These are phyloP conservation scores for Aurantiochytrium sp. DNA, from an alignment of 108 stramenopile genomes.

Conservation along the genomic window DNA sequence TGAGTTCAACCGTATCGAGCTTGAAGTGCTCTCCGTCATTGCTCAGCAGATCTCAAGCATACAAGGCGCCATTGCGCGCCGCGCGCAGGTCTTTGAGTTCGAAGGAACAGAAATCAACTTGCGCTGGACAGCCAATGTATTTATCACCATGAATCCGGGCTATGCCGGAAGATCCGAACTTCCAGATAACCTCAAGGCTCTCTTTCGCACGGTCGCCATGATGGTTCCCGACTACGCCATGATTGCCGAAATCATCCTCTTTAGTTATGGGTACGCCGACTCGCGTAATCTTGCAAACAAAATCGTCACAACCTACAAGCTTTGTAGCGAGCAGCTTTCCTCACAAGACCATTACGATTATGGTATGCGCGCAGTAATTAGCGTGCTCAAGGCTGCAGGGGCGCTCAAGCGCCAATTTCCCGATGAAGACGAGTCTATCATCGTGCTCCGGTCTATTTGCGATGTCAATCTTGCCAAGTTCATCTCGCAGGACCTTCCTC, in stretches of 20 bases:
- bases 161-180: slow-evolving; percentile 58
- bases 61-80: slow-evolving; percentile 45
- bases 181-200: slow-evolving; percentile 61
- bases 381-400: slow-evolving; percentile 35
- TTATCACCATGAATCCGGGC: slow-evolving; percentile 69
- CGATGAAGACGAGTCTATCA: slow-evolving; percentile 32
- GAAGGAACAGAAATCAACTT: slow-evolving; percentile 54
- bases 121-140: slow-evolving; percentile 54
- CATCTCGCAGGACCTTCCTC: slow-evolving; percentile 44
- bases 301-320: slow-evolving; percentile 58
- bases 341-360: slow-evolving; percentile 64
- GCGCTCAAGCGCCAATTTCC: slow-evolving; percentile 33
- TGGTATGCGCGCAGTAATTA: slow-evolving; percentile 37
- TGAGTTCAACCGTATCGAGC: slow-evolving; percentile 65
- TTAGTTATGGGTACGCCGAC: slow-evolving; percentile 55
- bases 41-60: slow-evolving; percentile 64
- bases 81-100: slow-evolving; percentile 42
- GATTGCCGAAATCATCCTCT: slow-evolving; percentile 66
- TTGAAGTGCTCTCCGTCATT: slow-evolving; percentile 58
- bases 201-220: slow-evolving; percentile 64
- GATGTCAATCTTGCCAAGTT: slow-evolving; percentile 59
- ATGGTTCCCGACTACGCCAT: slow-evolving; percentile 64
- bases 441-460: slow-evolving; percentile 49
- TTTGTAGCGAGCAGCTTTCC: slow-evolving; percentile 58
- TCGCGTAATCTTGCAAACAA: slow-evolving; percentile 55